These are phyloP conservation scores for Priceomyces haplophilus DNA, from an alignment of 805 yeast species.

Conservation along the genomic window DNA sequence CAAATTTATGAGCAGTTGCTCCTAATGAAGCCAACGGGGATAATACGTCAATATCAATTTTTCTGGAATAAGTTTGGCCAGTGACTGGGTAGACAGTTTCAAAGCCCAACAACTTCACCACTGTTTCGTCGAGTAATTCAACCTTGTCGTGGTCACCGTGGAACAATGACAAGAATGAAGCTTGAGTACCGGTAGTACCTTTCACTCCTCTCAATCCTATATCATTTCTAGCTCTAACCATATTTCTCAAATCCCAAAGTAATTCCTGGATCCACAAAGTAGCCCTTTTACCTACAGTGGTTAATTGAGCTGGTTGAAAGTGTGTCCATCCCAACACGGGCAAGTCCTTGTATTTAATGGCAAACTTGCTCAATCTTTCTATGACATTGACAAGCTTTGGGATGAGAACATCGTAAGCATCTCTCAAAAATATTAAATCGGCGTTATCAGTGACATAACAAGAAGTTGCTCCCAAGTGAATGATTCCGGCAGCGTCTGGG, in stretches of 20 bases:
- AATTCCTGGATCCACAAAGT: constrained; percentile 97
- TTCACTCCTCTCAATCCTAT: constrained; percentile 96
- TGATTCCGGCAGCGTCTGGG: constrained; percentile 96
- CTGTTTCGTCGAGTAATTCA: constrained; percentile 86
- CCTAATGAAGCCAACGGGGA: constrained; percentile 93
- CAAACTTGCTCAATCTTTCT: constrained; percentile 83
- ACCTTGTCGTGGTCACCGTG: constrained; percentile 97
- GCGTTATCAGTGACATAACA: constrained; percentile 98
- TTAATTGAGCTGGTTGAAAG: constrained; percentile 98
- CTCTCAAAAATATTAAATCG: constrained; percentile 92
- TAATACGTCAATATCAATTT: constrained; percentile 91
- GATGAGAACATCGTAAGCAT: constrained; percentile 88
- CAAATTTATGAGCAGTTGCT: constrained; percentile 95
- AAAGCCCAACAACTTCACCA: constrained; percentile 89
- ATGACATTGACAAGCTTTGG: constrained; percentile 96
- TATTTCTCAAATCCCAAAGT: constrained; percentile 95
- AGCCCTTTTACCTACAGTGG: constrained; percentile 98
- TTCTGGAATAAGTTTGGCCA: constrained; percentile 98
- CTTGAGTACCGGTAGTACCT: constrained; percentile 99
- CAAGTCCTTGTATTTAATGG: constrained; percentile 86
- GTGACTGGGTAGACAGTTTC: constrained; percentile 96
- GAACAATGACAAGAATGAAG: constrained; percentile 89
- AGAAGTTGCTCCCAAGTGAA: constrained; percentile 97
- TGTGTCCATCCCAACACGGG: constrained; percentile 99
- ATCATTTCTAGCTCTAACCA: constrained; percentile 94